A percentile compares a stretch with the other conserved stretches of the same genome.
phyloP scores from a whole-genome alignment of 2,329 filamentous ascomycete genomes.

The Arachnomyces sp. region DNA sequence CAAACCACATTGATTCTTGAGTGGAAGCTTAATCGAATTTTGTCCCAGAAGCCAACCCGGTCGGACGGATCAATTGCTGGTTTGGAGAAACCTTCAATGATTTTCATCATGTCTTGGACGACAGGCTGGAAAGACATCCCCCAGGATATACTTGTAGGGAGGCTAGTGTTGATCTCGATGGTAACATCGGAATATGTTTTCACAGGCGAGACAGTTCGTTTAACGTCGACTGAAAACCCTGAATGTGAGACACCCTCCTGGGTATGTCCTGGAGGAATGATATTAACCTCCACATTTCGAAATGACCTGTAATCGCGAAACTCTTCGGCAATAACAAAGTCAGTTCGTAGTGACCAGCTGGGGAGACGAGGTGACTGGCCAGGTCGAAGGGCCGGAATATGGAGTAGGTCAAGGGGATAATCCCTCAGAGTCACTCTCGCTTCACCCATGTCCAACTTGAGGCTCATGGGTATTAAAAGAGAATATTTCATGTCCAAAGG shows the following conservation, averaged over 20 bases:
- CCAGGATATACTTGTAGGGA: constrained; percentile 92
- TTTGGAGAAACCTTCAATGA: constrained; percentile 94
- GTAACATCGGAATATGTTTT: constrained; percentile 93
- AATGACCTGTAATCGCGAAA: constrained; percentile 73
- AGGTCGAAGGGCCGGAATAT: constrained; percentile 73
- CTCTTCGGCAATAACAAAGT: constrained; percentile 95
- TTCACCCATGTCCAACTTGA: constrained; percentile 85
- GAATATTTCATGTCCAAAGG: constrained; percentile 85
- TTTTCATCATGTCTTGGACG: constrained; percentile 99
- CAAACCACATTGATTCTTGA: constrained; percentile 81
- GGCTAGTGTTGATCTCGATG: constrained; percentile 84
- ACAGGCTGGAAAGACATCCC: constrained; percentile 95
- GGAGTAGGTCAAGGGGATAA: constrained; percentile 84
- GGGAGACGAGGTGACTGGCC: constrained; percentile 71
- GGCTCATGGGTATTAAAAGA: constrained; percentile 78
- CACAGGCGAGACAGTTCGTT: constrained; percentile 84
- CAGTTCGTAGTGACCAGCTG: constrained; percentile 74
- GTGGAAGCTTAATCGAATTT: constrained; percentile 89
- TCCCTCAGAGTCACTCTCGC: constrained; percentile 78
- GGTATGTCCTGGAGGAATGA: constrained; percentile 62
- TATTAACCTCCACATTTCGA: constrained; percentile 69
- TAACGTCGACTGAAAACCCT: constrained; percentile 75
- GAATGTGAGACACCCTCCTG: constrained; percentile 49
- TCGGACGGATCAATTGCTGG: constrained; percentile 90
- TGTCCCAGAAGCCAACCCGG: constrained; percentile 95